Evolutionary conservation across 2,329 filamentous ascomycete genomes (phyloP), one percentile per base, ranked within the genome.

Genomic region (Endoconidiophora laricicola): DNA sequence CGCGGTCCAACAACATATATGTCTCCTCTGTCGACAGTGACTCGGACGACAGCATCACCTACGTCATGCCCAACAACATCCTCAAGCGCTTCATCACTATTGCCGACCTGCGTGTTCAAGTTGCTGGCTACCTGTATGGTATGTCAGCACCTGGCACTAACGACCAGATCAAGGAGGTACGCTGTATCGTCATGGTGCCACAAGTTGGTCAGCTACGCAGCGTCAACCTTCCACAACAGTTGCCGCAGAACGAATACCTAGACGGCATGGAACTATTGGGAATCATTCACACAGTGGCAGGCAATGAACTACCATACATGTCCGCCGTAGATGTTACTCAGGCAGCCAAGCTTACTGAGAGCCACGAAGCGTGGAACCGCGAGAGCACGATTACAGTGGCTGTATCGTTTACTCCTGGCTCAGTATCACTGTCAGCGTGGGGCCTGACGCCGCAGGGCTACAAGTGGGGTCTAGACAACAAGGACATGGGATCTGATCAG

Each of bases 51-150:
- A 54, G 49, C 36, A 83, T 85, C 61, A 98, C 90, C 1, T 98
- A 96, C 60, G 85, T 98, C 60, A 95, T 98, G 86, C 91, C 91
- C 1, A 98, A 96, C 76, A 98, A 98, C 64, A 82, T 98, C 45
- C 75, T 98, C 59, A 95, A 94, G 74, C 85, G 86, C 56, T 98
- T 98, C 72, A 96, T 98, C 68, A 91, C 86, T 22, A 93, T 98
- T 61, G 83, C 91, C 44, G 91, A 98, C 69, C 76, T 98, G 50
- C 84, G 93, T 44, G 88, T 96, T 12, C 91, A 98, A 66, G 88
- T 98, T 46, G 88, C 90, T 14, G 91, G 88, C 1, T 98, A 94
- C 63, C 74, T 98, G 0, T 98, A 98, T 62, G 91, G 91, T 56
- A 79, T 79, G 44, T 94, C 90, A 1, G 88, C 91, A 2, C 81